phyloP scores from a whole-genome alignment of 106 monocot species.

The Cymbidium sinense region DNA sequence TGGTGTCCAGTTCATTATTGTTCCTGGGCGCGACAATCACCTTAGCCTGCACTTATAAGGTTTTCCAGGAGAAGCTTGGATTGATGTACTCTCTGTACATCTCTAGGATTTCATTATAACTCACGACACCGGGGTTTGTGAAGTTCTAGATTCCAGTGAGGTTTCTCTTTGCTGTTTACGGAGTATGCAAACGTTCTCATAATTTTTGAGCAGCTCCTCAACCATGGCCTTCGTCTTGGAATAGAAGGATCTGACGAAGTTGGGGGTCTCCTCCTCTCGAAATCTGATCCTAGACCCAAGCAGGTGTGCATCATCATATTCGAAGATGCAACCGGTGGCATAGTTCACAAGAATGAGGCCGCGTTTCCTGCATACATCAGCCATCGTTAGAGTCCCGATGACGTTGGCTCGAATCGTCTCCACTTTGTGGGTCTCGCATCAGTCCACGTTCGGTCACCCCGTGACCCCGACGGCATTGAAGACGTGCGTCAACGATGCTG shows the following conservation, averaged over 20 bases:
- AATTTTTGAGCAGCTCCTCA: too few species aligned
- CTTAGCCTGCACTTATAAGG: too few species aligned
- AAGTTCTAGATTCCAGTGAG: too few species aligned
- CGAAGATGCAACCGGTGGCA: constrained; percentile 59
- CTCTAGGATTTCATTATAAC: too few species aligned
- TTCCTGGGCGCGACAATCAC: too few species aligned
- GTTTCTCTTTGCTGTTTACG: too few species aligned
- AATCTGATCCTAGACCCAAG: constrained; percentile 44
- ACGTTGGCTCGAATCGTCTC: constrained; percentile 61
- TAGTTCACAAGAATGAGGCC: constrained; percentile 45
- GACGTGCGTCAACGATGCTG: constrained; percentile 52
- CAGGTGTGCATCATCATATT: constrained; percentile 40
- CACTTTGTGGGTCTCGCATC: constrained; percentile 69
- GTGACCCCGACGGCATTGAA: constrained; percentile 82
- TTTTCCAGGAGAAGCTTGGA: too few species aligned
- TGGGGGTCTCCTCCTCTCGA: constrained; percentile 53
- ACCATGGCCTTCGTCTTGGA: constrained; percentile 75
- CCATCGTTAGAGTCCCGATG: constrained; percentile 47
- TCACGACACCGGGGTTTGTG: too few species aligned
- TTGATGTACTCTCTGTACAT: too few species aligned
- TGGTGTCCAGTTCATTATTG: too few species aligned
- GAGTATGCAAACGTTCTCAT: too few species aligned
- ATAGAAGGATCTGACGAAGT: constrained; percentile 55
- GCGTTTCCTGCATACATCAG: constrained; percentile 39
- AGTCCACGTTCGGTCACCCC: constrained; percentile 82